Evolutionary conservation across 2,329 filamentous ascomycete genomes (phyloP).

Genomic region (Neodidymelliopsis sp.): DNA sequence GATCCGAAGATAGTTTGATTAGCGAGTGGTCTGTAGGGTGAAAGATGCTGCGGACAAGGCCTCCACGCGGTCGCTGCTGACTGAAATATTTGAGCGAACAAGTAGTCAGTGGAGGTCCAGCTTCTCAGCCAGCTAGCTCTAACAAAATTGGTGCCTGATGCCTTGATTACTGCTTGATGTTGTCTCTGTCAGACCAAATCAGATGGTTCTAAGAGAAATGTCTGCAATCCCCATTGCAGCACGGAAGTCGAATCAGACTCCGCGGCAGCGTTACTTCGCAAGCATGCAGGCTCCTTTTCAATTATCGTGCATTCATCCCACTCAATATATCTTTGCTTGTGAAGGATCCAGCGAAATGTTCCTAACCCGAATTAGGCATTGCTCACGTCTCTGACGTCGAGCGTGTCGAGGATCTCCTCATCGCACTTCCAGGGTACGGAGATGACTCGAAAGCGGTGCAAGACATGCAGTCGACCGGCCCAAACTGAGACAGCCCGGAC

Average conservation of each 20-base stretch:
- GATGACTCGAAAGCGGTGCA: background rate
- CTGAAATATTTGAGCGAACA: too few species aligned
- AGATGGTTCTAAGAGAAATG: background rate
- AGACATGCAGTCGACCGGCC: too few species aligned
- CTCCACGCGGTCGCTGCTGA: constrained; percentile 2
- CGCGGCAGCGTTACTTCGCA: too few species aligned
- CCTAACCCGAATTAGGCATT: background rate
- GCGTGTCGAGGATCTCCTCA: background rate
- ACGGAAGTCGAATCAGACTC: background rate
- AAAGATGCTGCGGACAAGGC: background rate
- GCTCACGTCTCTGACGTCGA: background rate
- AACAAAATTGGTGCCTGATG: background rate
- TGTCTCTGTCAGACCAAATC: constrained; percentile 7
- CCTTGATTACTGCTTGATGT: background rate
- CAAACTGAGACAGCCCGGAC: too few species aligned
- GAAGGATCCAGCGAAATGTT: background rate
- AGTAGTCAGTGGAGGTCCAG: background rate
- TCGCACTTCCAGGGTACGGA: background rate
- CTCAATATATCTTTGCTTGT: background rate
- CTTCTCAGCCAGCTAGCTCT: background rate
- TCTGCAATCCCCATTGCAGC: constrained; percentile 6
- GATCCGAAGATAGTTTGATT: background rate
- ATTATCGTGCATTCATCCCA: too few species aligned
- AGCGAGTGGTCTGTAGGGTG: background rate
- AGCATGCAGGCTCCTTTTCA: too few species aligned